Evolutionary conservation across 495 filamentous ascomycete species (phyloP), one percentile per base, ranked within the genome.

Genomic region (Daldinia caldariorum): DNA sequence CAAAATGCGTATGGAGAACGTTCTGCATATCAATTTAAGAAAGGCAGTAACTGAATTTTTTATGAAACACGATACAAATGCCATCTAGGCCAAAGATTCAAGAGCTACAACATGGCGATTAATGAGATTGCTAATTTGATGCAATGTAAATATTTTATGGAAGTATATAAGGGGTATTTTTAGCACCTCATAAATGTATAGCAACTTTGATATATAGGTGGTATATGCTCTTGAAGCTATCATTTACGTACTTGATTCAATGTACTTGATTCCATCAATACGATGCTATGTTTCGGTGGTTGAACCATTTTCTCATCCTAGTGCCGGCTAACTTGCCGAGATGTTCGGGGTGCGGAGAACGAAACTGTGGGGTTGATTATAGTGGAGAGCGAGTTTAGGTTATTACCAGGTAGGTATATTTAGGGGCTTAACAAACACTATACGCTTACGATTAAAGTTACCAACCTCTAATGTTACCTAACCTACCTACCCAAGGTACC

Each of bases 341-440:
- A 71, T 74, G n/a, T 53, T 76, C 74, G 74, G 73, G 67, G 66
- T 69, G 65, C 57, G 66, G 65, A 60, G 61, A 51, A 26, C 3
- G 43, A 22, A 22, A 8, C 9, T 47, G 9, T 16, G 18, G 18
- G 43, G 18, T 47, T 47, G 43, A 22, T 47, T 47, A 47, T 47
- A 47, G n/a, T 16, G n/a, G 43, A 47, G 43, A 16, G 20, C 20
- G 16, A 6, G 9, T 18, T n/a, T n/a, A n/a, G n/a, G n/a, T n/a
- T n/a, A n/a, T n/a, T n/a, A n/a, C n/a, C n/a, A n/a, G n/a, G n/a
- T n/a, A n/a, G n/a, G n/a, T n/a, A n/a, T n/a, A n/a, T n/a, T n/a
- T n/a, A n/a, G n/a, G n/a, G n/a, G n/a, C n/a, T n/a, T n/a, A n/a
- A n/a, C n/a, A n/a, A n/a, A n/a, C n/a, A n/a, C n/a, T n/a, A n/a